These are phyloP conservation scores for Pseudevernia furfuracea DNA, from an alignment of 495 filamentous ascomycete species.

Conservation along the genomic window DNA sequence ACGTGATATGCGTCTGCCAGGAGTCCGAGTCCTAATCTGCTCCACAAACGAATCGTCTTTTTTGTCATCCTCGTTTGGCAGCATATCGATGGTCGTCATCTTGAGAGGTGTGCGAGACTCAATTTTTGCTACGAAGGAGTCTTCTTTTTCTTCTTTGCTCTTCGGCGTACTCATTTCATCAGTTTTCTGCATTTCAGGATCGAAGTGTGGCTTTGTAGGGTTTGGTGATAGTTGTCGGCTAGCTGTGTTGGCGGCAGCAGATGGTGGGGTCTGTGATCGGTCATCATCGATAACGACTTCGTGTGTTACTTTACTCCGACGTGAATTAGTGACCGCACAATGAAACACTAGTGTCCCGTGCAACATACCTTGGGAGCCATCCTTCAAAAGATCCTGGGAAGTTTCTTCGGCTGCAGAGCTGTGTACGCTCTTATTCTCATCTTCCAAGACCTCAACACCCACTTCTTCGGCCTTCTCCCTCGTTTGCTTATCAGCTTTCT, in stretches of 20 bases:
- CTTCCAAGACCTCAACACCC: slow-evolving; percentile 23
- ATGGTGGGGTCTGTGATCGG: slow-evolving; percentile 11
- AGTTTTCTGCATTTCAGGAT: slow-evolving; percentile 8
- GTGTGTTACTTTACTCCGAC: not conserved
- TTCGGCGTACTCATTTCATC: not conserved
- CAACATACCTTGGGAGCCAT: slow-evolving; percentile 11
- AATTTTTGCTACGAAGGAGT: slow-evolving; percentile 34
- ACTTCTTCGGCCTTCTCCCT: slow-evolving; percentile 12
- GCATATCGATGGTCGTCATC: slow-evolving; percentile 1
- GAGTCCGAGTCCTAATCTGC: slow-evolving; percentile 35
- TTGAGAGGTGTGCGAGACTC: slow-evolving; percentile 34
- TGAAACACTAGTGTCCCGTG: not conserved
- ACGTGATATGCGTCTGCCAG: slow-evolving; percentile 40
- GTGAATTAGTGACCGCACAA: not conserved
- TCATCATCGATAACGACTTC: slow-evolving; percentile 15
- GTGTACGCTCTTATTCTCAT: slow-evolving; percentile 21
- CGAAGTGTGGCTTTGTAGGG: not conserved
- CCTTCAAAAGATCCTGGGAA: slow-evolving; percentile 18
- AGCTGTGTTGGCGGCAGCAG: slow-evolving; percentile 9
- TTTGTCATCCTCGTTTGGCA: not conserved
- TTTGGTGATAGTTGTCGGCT: slow-evolving; percentile 11
- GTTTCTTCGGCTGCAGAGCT: slow-evolving; percentile 26
- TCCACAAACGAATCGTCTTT: slow-evolving; percentile 35
- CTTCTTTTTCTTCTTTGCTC: slow-evolving; percentile 13
- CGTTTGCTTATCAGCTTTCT: slow-evolving; percentile 24